These are phyloP conservation scores for Picochlorum sp. DNA, from an alignment of 139 green algal genomes.

Conservation along the genomic window DNA sequence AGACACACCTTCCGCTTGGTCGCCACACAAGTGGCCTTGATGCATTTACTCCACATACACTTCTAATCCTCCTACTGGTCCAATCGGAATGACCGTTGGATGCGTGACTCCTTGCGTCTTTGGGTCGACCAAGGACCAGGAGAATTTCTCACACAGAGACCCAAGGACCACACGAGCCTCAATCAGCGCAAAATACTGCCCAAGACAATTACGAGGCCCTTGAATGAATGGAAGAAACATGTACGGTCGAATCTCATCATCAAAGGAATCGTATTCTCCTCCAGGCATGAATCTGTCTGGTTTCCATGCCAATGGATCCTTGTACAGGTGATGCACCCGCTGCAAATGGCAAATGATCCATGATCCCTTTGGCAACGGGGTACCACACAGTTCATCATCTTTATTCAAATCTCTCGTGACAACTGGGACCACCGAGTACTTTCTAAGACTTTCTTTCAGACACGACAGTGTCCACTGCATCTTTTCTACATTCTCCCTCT, in stretches of 20 bases:
- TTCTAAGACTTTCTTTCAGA: conserved; percentile 74
- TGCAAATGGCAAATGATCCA: conserved; percentile 58
- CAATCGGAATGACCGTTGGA: conserved; percentile 69
- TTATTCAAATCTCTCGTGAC: conserved; percentile 55
- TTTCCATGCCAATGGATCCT: conserved; percentile 57
- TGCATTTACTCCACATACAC: conserved; percentile 26
- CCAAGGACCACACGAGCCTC: conserved; percentile 81
- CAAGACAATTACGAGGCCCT: conserved; percentile 86
- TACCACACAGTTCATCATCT: conserved; percentile 56
- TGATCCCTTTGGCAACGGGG: conserved; percentile 54
- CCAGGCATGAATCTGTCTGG: conserved; percentile 80
- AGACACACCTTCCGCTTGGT: too few species aligned
- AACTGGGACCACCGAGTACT: conserved; percentile 88
- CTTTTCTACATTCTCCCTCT: conserved; percentile 42
- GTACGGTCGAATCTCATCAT: conserved; percentile 63
- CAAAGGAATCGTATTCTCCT: conserved; percentile 77
- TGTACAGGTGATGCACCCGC: conserved; percentile 74
- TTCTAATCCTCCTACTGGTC: conserved; percentile 54
- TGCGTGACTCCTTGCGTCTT: conserved; percentile 27
- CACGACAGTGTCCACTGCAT: conserved; percentile 74
- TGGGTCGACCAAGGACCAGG: conserved; percentile 41
- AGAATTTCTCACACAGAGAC: conserved; percentile 65
- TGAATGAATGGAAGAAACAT: conserved; percentile 96
- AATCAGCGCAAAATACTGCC: conserved; percentile 76
- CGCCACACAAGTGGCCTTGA: background rate